Evolutionary conservation across 148 eudicot genomes (phyloP), one percentile per base, ranked within the genome.

Genomic region (Tetragonia tetragonoides): DNA sequence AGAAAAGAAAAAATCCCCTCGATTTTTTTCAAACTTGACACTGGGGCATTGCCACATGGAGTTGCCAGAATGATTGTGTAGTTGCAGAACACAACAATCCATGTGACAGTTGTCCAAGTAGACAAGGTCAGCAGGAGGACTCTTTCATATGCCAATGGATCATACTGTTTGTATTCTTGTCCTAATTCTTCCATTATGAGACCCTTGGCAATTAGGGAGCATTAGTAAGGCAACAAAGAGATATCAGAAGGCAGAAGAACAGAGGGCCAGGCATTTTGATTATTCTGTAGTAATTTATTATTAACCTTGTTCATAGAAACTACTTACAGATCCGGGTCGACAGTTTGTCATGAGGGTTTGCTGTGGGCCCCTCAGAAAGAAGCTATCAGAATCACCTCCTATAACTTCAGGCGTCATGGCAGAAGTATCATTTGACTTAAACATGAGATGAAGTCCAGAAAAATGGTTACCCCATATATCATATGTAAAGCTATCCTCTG

Each of bases 401-500:
- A 73, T 6, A 79, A 74, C 75, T 78, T 47, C 57, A 34, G 86
- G 57, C 17, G 54, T 59, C 83, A 79, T 75, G 63, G 39, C 18
- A 44, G 75, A 70, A 20, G 57, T 74, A 75, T 82, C 86, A 57
- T 68, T 84, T 12, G 87, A 79, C 73, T 65, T 66, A 68, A 61
- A 47, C 73, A 62, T 73, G 46, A 83, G 83, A 74, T 81, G 89
- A 66, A 79, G 65, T 81, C 88, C 87, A 77, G 88, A 88, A 60
- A 93, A 89, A 85, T 95, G 97, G 74, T 87, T 86, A 59, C 95
- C 98, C 97, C 97, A 95, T 24, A 95, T 89, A 75, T 91, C 91
- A 85, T 92, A 95, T 56, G 77, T 81, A 76, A 82, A 89, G 47
- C 78, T 84, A 73, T 87, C 88, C 67, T 81, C 86, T 61, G 40